A percentile compares a stretch with the other conserved stretches of the same genome.
phyloP scores from a whole-genome alignment of 352 stramenopile species.

The Bremia lactucae region DNA sequence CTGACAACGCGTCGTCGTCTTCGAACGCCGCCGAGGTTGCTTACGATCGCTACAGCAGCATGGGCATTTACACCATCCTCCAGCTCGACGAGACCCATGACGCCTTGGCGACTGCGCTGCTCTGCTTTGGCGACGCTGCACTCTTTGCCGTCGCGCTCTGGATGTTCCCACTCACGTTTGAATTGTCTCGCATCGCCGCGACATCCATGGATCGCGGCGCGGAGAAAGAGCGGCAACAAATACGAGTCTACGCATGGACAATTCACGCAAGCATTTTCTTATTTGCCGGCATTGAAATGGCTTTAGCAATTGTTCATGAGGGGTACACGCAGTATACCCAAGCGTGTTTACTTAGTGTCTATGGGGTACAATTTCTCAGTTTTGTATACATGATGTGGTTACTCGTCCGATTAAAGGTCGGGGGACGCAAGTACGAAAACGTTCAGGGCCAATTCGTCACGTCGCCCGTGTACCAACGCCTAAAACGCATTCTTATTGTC shows the following conservation, averaged over 20 bases:
- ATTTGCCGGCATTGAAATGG: conserved; percentile 20
- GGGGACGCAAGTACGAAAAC: conserved; percentile 50
- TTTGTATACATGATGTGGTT: conserved; percentile 42
- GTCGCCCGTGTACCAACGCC: conserved; percentile 55
- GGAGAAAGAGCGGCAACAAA: conserved; percentile 33
- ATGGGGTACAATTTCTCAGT: conserved; percentile 36
- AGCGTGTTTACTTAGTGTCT: conserved; percentile 25
- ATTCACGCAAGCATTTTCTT: conserved; percentile 21
- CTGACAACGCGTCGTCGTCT: conserved; percentile 11
- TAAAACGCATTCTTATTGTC: conserved; percentile 62
- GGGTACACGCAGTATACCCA: conserved; percentile 50
- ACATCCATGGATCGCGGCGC: conserved; percentile 40
- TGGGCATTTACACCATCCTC: conserved; percentile 32
- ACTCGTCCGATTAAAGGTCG: conserved; percentile 33
- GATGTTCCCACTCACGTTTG: conserved; percentile 39
- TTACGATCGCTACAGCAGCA: conserved; percentile 28
- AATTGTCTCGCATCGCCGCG: conserved; percentile 35
- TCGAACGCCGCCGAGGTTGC: conserved; percentile 15
- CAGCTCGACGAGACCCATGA: conserved; percentile 26
- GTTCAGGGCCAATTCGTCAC: conserved; percentile 51
- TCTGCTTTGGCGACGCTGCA: conserved; percentile 29
- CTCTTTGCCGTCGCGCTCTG: conserved; percentile 34
- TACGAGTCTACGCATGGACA: conserved; percentile 17
- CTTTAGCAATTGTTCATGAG: conserved; percentile 19
- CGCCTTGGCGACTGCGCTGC: conserved; percentile 16